These are phyloP conservation scores for Martiniozyma asiatica DNA, from an alignment of 1,139 yeast genomes.

Conservation along the genomic window DNA sequence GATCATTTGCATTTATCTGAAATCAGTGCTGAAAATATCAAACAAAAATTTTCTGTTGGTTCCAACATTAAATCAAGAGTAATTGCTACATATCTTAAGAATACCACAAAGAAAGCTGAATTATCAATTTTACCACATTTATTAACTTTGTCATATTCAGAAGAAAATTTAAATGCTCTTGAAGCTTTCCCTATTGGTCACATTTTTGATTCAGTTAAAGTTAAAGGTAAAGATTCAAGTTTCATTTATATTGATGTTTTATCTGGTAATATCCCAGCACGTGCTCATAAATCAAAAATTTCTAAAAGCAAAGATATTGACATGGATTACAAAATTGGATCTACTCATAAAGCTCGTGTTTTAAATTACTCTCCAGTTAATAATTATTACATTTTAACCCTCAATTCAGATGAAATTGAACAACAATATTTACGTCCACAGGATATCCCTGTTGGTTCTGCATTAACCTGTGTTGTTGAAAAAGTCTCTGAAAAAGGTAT, in stretches of 20 bases:
- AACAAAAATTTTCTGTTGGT: slow-evolving; percentile 56
- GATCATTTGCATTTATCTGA: slow-evolving; percentile 43
- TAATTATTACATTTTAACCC: slow-evolving; percentile 51
- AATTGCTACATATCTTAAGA: slow-evolving; percentile 43
- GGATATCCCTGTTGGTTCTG: slow-evolving; percentile 70
- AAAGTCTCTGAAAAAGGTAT: slow-evolving; percentile 61
- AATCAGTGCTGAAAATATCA: slow-evolving; percentile 35
- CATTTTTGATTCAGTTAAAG: slow-evolving; percentile 44
- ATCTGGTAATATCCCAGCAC: slow-evolving; percentile 44
- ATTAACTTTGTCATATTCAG: slow-evolving; percentile 20
- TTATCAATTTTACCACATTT: slow-evolving; percentile 56
- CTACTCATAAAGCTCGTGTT: slow-evolving; percentile 68
- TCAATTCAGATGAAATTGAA: slow-evolving; percentile 52
- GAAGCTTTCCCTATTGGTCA: slow-evolving; percentile 76
- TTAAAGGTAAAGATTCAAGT: slow-evolving; percentile 45
- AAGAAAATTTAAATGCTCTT: slow-evolving; percentile 26
- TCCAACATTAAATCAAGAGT: slow-evolving; percentile 59
- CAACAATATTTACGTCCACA: slow-evolving; percentile 52
- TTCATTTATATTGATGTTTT: slow-evolving; percentile 50
- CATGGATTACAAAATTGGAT: slow-evolving; percentile 44
- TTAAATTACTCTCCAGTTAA: slow-evolving; percentile 60
- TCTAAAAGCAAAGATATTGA: slow-evolving; percentile 39
- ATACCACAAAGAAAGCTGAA: slow-evolving; percentile 47
- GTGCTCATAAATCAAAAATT: slow-evolving; percentile 62
- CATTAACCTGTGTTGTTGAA: slow-evolving; percentile 47